Percentiles rank a stretch among this genome's conserved stretches.
phyloP scores from a whole-genome alignment of 1,284 basidiomycete species.

The Puccinia polysora region DNA sequence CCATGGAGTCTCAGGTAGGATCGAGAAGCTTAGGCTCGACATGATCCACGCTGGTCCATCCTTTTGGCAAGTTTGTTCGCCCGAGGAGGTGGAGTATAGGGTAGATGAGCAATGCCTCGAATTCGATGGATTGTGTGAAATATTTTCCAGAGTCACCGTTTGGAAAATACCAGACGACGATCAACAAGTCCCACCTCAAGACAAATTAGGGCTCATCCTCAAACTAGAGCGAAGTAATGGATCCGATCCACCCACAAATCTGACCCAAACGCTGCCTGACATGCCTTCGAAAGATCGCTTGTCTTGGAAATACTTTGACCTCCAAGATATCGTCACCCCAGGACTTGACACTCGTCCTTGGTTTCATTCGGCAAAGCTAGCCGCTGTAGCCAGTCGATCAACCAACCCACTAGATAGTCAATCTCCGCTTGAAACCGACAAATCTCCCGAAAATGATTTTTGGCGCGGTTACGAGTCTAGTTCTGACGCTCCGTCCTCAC shows the following conservation, averaged over 20 bases:
- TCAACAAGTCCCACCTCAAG: not conserved
- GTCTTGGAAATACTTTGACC: constrained; percentile 16
- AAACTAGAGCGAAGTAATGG: not conserved
- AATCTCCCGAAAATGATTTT: not conserved
- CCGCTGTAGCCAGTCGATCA: not conserved
- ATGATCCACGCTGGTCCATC: not conserved
- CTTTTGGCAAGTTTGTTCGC: not conserved
- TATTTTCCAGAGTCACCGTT: constrained; percentile 1
- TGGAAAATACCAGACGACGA: not conserved
- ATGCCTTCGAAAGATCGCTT: not conserved
- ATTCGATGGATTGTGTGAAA: not conserved
- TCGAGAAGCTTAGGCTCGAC: not conserved
- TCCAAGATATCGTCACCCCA: constrained; percentile 8
- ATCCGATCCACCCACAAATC: not conserved
- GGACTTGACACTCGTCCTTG: constrained; percentile 4
- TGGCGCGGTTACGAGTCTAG: not conserved
- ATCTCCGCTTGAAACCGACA: not conserved
- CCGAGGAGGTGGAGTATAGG: not conserved
- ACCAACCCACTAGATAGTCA: no score
- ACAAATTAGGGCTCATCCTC: constrained; percentile 7
- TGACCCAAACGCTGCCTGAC: no score
- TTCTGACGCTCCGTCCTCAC: not conserved
- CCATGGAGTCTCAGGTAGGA: constrained; percentile 5
- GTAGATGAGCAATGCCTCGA: not conserved
- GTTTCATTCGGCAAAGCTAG: not conserved